Evolutionary conservation across 495 filamentous ascomycete genomes (phyloP), one percentile per base, ranked within the genome.

Genomic region (Copromyces sp.): DNA sequence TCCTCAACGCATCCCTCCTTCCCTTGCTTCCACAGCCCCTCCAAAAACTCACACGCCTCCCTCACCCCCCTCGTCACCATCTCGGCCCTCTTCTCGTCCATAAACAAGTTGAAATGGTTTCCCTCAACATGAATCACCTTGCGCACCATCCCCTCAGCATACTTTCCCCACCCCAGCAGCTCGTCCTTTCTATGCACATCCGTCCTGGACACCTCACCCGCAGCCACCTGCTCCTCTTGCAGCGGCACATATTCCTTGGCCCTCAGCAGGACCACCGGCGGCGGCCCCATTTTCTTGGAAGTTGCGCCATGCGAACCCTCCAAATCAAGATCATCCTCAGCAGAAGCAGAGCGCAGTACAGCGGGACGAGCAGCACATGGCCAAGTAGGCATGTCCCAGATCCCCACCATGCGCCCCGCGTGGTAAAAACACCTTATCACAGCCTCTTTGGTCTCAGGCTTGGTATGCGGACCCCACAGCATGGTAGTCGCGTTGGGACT

Each of bases 91-190:
- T 78, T 72, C 4, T 74, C 74, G 0, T 71, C 68, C 4, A 72
- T 53, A 39, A 85, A 86, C 39, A 86, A 78, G 65, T 76, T 81
- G 71, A 82, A 86, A 69, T 86, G 84, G 65, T 86, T 80, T 0
- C 82, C 82, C 0, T 82, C 79, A 3, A 85, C 71, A 3, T 83
- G 80, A 17, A 82, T 68, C 3, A 85, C 74, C 8, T 80, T 72
- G 37, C 70, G 76, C 39, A 86, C 80, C 65, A 84, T 75, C 2
- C 73, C 72, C 24, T 74, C 74, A 1, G 78, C 69, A 44, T 85
- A 84, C 6, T 69, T 39, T 3, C 76, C 79, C 84, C 84, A 86
- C 6, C 84, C 84, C 1, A 86, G 74, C 17, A 72, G n/a, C 1
- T 37, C 72, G 40, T 80, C 80, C 0, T 74, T 42, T 0, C 84